phyloP scores from a whole-genome alignment of 805 yeast species.

The Maudiozyma turicensis region DNA sequence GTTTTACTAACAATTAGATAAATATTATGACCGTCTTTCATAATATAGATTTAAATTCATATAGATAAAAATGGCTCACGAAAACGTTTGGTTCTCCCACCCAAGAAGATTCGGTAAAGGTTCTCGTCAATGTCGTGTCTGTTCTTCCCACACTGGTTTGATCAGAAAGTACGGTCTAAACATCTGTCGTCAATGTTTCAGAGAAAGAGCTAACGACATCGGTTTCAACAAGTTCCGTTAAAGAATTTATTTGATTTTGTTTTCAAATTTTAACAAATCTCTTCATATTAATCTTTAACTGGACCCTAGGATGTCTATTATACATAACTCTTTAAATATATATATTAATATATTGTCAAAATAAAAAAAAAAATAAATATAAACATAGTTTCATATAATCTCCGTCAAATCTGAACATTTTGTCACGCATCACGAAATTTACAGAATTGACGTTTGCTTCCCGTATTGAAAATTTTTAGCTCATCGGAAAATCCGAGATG shows the following conservation, averaged over 20 bases:
- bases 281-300: not conserved
- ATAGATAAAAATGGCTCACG: constrained; percentile 89
- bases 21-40: not conserved
- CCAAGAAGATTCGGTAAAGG: constrained; percentile 99
- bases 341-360: not conserved
- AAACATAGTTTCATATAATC: not conserved
- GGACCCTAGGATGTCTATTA: not conserved
- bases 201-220: constrained; percentile 97
- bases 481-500: constrained; percentile 9
- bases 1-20: not conserved
- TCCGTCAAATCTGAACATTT: not conserved
- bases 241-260: constrained; percentile 19
- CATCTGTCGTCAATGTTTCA: constrained; percentile 99
- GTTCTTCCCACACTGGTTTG: constrained; percentile 96
- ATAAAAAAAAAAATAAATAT: not conserved
- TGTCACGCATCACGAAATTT: not conserved
- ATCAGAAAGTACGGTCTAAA: constrained; percentile 98
- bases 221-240: constrained; percentile 99
- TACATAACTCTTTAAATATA: not conserved
- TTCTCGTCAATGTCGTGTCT: constrained; percentile 99
- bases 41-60: not conserved
- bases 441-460: not conserved
- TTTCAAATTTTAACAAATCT: not conserved
- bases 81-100: constrained; percentile 99
- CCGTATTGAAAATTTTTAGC: constrained; percentile 6